Base-by-base conservation (phyloP, 768 basidiomycete species). In the Dentipellis fragilis region DNA sequence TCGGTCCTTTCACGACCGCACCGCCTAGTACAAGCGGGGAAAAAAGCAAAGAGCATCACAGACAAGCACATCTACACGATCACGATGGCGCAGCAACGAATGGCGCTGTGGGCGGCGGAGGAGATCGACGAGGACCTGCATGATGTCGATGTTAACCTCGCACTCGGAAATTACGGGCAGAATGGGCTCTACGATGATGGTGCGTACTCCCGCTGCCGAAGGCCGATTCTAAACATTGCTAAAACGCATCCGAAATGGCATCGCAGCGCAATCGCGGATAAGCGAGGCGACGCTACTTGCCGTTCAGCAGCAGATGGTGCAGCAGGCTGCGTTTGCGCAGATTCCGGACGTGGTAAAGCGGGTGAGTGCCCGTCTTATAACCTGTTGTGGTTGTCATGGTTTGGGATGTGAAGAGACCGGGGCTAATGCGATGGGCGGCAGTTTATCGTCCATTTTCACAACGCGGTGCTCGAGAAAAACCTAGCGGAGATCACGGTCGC, bases 371-470 rank as follows among this genome's bases (percentile, higher is more conserved):
- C 1, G 22, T 17, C 11, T 54, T 17, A 39, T 47, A 19, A 1
- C 42, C 38, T 3, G 29, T 29, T 29, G 29, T 29, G 29, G 29
- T 29, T 29, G 29, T 29, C 3, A 6, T 29, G 29, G 29, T 29
- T 29, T 19, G 16, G 17, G 14, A 40, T 12, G 17, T 2, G 29
- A 14, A 16, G 36, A 22, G 7, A 40, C 22, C 29, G 34, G 3
- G 23, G 40, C 52, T 59, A 35, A 57, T 50, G 46, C 22, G 37
- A 56, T 61, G 60, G 48, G 52, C 47, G 50, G 17, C 58, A 95
- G 89, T 98, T 97, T 74, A 87, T 98, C 65, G 83, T 95, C 6
- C 89, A 91, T 64, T 96, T 98, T 70, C 89, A 95, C 66, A 83
- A 95, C 77, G 88, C 93, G 19, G 89, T 97, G 37, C 75, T 88